Percentiles rank a stretch among this genome's conserved stretches.
phyloP scores from a whole-genome alignment of 129 eudicot genomes.

The Glebionis coronaria region DNA sequence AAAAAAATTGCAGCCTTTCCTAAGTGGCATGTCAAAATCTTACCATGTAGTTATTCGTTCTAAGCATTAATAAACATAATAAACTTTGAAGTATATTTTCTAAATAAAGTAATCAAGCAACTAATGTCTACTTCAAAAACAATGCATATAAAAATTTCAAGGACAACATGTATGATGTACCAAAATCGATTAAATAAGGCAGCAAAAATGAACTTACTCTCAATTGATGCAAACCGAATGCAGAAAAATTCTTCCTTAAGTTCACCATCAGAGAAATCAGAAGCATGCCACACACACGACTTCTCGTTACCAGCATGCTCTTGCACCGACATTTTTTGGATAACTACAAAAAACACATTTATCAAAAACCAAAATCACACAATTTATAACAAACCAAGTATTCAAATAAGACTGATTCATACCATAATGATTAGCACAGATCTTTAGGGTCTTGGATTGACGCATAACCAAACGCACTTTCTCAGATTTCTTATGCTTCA shows the following conservation, averaged over 20 bases:
- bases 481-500: slow-evolving; percentile 58
- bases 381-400: not conserved
- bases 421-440: slow-evolving; percentile 81
- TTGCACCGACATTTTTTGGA: slow-evolving; percentile 61
- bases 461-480: slow-evolving; percentile 82
- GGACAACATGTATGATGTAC: no score
- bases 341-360: slow-evolving; percentile 34
- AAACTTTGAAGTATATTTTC: no score
- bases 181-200: not conserved
- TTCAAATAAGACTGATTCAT: not conserved
- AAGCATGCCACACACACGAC: slow-evolving; percentile 87
- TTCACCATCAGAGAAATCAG: slow-evolving; percentile 80
- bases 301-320: slow-evolving; percentile 79
- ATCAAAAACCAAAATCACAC: not conserved
- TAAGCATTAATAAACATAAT: no score
- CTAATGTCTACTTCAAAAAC: no score
- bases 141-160: no score
- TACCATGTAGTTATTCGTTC: no score
- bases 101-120: no score
- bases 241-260: slow-evolving; percentile 70
- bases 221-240: slow-evolving; percentile 62
- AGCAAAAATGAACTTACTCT: slow-evolving; percentile 44
- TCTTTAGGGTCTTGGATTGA: slow-evolving; percentile 75
- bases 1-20: no score
- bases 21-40: no score